Evolutionary conservation across 345 rosid species (phyloP), one percentile per base, ranked within the genome.

Genomic region (Eucalyptus coolabah): DNA sequence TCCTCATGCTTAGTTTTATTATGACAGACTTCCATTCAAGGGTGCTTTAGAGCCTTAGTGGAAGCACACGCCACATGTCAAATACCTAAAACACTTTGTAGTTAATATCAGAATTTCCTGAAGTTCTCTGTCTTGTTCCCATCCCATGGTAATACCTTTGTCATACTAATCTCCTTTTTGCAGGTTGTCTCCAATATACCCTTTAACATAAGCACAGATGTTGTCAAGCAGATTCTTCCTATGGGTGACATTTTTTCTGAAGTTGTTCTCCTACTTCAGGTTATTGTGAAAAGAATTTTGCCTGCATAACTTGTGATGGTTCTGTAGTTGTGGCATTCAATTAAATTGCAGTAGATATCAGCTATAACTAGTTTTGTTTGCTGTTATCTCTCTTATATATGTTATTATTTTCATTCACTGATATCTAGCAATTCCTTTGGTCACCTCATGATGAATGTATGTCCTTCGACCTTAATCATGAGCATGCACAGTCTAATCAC

Each of bases 111-210:
- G n/a, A 42, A 45, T 72, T 16, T 89, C 11, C 44, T 77, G 26
- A 50, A 81, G 72, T 87, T 32, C 12, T 89, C 30, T 0, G 30
- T 56, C 30, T 53, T 30, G 45, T 56, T 50, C 63, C 56, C 60
- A 77, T 40, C 85, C 85, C 85, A 77, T 77, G 85, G 85, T 77
- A 40, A 37, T 40, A 50, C 34, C 60, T 67, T 24, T 34, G 85
- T 67, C 83, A 69, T 30, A 37, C 67, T 6, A 72, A 40, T 16
- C 87, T 86, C 49, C 67, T 17, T 19, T 37, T 91, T 92, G 89
- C 94, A 98, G 99, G 99, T 98, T 30, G 98, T 98, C 24, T 89
- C 99, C 86, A 98, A 96, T 88, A 93, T 97, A 88, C 99, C 99
- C 72, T 98, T 97, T 86, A 98, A 97, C 92, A 95, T 98, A 87